A percentile compares a stretch with the other conserved stretches of the same genome.
Evolutionary conservation across 805 yeast genomes (phyloP).

Genomic region (Saturnispora ahearnii): DNA sequence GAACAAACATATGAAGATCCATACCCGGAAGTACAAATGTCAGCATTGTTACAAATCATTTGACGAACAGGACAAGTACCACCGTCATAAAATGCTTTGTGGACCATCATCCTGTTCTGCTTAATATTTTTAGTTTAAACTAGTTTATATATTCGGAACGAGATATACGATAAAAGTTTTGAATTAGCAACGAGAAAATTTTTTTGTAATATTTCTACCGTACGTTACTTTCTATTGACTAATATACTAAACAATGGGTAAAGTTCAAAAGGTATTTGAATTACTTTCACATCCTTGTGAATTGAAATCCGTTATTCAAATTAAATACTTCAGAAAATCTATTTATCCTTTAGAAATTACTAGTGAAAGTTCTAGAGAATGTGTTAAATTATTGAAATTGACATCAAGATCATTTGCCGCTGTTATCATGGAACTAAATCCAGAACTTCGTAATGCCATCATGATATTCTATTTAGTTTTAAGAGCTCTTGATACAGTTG

Average conservation of each 20-base stretch:
- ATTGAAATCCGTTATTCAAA: constrained; percentile 55
- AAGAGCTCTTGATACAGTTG: constrained; percentile 90
- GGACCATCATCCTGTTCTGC: not conserved
- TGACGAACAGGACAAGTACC: constrained; percentile 33
- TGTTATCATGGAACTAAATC: constrained; percentile 84
- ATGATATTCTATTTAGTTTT: constrained; percentile 79
- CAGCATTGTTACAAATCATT: constrained; percentile 44
- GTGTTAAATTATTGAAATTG: constrained; percentile 54
- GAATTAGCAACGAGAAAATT: not conserved
- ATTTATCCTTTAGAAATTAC: constrained; percentile 39
- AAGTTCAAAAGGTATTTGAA: constrained; percentile 32
- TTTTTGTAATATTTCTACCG: not conserved
- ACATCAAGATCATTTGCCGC: constrained; percentile 94
- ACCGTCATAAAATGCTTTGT: constrained; percentile 31
- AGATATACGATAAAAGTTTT: not conserved
- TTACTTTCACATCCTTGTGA: constrained; percentile 64
- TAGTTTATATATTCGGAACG: not conserved
- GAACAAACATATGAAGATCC: constrained; percentile 80
- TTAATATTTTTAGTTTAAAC: not conserved
- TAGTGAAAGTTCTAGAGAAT: constrained; percentile 41
- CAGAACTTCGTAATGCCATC: constrained; percentile 74
- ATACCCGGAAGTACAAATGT: constrained; percentile 46
- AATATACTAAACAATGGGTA: not conserved
- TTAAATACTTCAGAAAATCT: constrained; percentile 43
- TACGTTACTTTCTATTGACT: not conserved